Conservation (phyloP, 2,329 filamentous ascomycete species). For the Trichoderma cornu-damae region DNA sequence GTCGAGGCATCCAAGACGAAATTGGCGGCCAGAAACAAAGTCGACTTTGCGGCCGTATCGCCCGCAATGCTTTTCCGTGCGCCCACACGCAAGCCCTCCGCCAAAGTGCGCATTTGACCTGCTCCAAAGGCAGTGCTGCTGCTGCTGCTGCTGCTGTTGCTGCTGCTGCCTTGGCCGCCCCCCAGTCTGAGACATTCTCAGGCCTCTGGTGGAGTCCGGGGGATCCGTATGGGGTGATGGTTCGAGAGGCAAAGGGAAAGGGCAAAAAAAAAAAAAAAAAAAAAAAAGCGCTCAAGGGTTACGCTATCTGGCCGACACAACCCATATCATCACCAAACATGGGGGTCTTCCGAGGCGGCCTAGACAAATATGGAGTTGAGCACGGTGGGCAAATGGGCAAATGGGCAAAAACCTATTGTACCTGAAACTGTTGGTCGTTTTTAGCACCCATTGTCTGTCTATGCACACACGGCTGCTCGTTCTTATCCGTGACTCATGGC, state of each 20-base stretch:
- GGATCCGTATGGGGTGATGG: slow-evolving; percentile 16
- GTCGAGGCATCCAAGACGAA: not conserved
- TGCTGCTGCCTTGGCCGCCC: slow-evolving; percentile 9
- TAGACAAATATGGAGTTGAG: not conserved
- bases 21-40: no score
- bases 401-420: not conserved
- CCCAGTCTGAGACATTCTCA: slow-evolving; percentile 15
- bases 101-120: slow-evolving; percentile 3
- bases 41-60: no score
- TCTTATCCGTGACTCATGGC: slow-evolving; percentile 7
- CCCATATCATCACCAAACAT: not conserved
- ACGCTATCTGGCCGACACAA: slow-evolving; percentile 1
- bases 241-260: no score
- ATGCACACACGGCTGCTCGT: not conserved
- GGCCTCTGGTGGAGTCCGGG: slow-evolving; percentile 1
- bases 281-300: slow-evolving; percentile 13
- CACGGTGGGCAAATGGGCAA: not conserved
- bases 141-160: no score
- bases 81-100: not conserved
- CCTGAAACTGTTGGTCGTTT: not conserved
- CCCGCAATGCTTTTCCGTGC: not conserved
- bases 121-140: slow-evolving; percentile 5
- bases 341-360: not conserved
- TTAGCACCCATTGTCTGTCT: not conserved
- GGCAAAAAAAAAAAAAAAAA: no score